Base-by-base conservation (phyloP, 371 early-diverging fungal species). In the Neoconidiobolus thromboides region DNA sequence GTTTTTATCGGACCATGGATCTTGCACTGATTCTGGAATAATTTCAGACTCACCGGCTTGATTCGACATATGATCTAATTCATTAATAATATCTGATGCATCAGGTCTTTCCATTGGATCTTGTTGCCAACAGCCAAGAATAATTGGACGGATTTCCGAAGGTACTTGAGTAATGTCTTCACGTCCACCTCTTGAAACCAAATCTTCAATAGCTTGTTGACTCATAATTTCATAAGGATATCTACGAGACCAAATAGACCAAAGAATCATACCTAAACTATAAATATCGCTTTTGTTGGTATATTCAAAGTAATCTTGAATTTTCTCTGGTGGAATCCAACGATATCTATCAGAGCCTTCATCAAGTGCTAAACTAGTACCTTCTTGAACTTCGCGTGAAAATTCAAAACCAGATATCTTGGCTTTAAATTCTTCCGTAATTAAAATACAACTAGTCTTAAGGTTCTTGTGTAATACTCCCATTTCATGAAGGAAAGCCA, bases 401-500 rank as follows among this genome's bases (percentile, higher is more conserved):
- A 57, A 57, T 43, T 57, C 57, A 14, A 57, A 57, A 2, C 57
- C 57, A 36, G 57, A 57, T 14, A 57, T 40, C 37, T 44, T 43
- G 44, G 57, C 57, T 41, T 43, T 57, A 12, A n/a, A 41, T 9
- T 57, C 47, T 9, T 40, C 57, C 4, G 57, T 57, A 14, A 57
- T 57, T 10, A 57, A 14, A 14, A 46, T 26, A 57, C 57, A 43
- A 44, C 57, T 46, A 14, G 43, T 44, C 64, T 83, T 83, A 48
- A 83, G 58, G 60, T 83, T 81, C 46, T 81, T 70, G 62, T 83
- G 83, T 0, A 75, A 73, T 42, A 83, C 74, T 54, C 81, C 81
- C 62, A 79, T 63, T 55, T 65, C 64, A 65, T 78, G 75, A 61
- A 83, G 60, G 53, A 77, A 73, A 42, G 69, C 64, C 14, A 83